Evolutionary conservation across 192 early-diverging fungal species (phyloP).

Genomic region (Kickxella alabastrina): DNA sequence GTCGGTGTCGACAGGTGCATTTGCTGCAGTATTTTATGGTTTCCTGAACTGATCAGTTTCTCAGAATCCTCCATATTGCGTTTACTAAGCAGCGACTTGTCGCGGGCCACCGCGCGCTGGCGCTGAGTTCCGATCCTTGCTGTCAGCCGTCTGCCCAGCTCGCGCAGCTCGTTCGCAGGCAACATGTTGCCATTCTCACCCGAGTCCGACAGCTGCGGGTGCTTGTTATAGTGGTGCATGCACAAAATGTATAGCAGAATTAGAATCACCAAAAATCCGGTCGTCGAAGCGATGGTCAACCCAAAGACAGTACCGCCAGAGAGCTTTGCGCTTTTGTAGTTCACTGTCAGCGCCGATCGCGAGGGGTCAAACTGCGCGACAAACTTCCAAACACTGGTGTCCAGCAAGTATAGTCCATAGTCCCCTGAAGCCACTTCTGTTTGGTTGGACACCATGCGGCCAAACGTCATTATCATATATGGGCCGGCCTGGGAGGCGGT

Average conservation of each 20-base stretch:
- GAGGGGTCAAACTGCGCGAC: slow-evolving; percentile 31
- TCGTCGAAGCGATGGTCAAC: slow-evolving; percentile 31
- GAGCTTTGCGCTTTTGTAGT: slow-evolving; percentile 17
- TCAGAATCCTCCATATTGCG: neutral
- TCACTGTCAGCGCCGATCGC: slow-evolving; percentile 19
- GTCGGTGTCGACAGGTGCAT: slow-evolving; percentile 2
- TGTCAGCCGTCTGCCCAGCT: slow-evolving; percentile 34
- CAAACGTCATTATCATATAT: slow-evolving; percentile 44
- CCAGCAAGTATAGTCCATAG: slow-evolving; percentile 39
- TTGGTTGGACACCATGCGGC: slow-evolving; percentile 5
- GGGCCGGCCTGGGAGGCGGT: slow-evolving; percentile 37
- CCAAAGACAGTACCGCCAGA: slow-evolving; percentile 48
- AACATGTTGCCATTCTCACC: slow-evolving; percentile 28
- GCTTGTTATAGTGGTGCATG: slow-evolving; percentile 45
- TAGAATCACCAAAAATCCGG: slow-evolving; percentile 23
- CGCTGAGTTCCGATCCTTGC: slow-evolving; percentile 23
- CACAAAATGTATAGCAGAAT: slow-evolving; percentile 34
- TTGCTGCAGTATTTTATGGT: slow-evolving; percentile 1
- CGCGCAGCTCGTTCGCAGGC: slow-evolving; percentile 33
- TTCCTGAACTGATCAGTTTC: neutral
- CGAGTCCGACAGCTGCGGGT: slow-evolving; percentile 23
- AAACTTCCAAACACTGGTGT: slow-evolving; percentile 38
- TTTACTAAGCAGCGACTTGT: neutral
- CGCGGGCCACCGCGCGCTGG: neutral
- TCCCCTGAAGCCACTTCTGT: slow-evolving; percentile 7